A percentile compares a stretch with the other conserved stretches of the same genome.
These are phyloP conservation scores for Coemansia umbellata DNA, from an alignment of 192 early-diverging fungal genomes.

Conservation along the genomic window DNA sequence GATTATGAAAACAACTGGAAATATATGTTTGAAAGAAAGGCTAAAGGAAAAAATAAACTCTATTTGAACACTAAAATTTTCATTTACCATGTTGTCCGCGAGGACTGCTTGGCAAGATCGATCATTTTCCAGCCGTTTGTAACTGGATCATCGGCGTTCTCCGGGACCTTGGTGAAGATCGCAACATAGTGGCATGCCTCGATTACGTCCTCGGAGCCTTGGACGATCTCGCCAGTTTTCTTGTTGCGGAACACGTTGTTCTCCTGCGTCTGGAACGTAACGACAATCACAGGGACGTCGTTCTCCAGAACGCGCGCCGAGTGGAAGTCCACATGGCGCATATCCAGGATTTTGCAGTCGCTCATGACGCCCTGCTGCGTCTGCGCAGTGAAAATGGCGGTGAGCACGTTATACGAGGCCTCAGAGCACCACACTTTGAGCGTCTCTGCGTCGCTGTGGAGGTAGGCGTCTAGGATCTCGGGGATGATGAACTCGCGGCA, in stretches of 20 bases:
- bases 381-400: slow-evolving; percentile 79
- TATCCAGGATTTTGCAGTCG: slow-evolving; percentile 92
- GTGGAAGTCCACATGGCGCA: slow-evolving; percentile 85
- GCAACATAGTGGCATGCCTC: slow-evolving; percentile 83
- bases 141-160: slow-evolving; percentile 70
- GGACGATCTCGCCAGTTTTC: slow-evolving; percentile 76
- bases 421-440: slow-evolving; percentile 95
- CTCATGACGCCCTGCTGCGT: slow-evolving; percentile 82
- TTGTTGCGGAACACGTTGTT: slow-evolving; percentile 88
- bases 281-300: slow-evolving; percentile 84
- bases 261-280: slow-evolving; percentile 92
- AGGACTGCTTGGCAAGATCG: slow-evolving; percentile 76
- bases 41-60: slow-evolving; percentile 6
- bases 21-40: neutral
- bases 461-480: slow-evolving; percentile 92
- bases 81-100: slow-evolving; percentile 48
- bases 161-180: slow-evolving; percentile 86
- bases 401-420: slow-evolving; percentile 78
- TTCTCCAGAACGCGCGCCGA: slow-evolving; percentile 90
- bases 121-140: slow-evolving; percentile 93
- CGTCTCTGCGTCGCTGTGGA: slow-evolving; percentile 78
- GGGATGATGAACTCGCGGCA: slow-evolving; percentile 89
- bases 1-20: neutral
- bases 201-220: slow-evolving; percentile 87
- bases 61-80: neutral